Evolutionary conservation across 163 green algal species (phyloP).

Genomic region (Prototheca stagnorum): DNA sequence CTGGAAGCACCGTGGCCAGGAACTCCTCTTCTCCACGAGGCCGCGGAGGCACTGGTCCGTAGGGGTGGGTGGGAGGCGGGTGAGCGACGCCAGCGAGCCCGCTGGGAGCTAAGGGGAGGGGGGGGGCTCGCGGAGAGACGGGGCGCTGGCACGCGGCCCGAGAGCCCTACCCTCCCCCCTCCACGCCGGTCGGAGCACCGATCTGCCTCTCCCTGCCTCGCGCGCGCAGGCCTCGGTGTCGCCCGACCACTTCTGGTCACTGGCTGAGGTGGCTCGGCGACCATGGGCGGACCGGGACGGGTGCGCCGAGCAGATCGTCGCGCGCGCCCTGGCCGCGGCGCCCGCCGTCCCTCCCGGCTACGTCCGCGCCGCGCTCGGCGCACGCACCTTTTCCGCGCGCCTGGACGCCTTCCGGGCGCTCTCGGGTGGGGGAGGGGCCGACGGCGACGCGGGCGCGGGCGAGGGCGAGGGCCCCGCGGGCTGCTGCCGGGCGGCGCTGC

Average conservation of each 20-base stretch:
- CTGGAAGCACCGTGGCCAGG: constrained; percentile 46
- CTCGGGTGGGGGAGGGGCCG: too few relatives aligned
- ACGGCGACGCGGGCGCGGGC: too few relatives aligned
- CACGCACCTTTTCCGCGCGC: not conserved
- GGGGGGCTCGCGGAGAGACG: too few relatives aligned
- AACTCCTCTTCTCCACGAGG: constrained; percentile 47
- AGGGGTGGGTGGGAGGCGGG: not conserved
- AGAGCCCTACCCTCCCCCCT: constrained; percentile 1
- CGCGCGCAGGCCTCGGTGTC: too few relatives aligned
- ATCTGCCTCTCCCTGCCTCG: too few relatives aligned
- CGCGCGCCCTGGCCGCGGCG: not conserved
- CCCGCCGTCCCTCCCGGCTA: not conserved
- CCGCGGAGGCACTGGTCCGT: constrained; percentile 52
- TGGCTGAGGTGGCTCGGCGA: too few relatives aligned
- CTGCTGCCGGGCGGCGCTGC: not conserved
- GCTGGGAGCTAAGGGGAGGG: constrained; percentile 18
- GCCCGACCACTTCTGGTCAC: too few relatives aligned
- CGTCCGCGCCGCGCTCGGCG: not conserved
- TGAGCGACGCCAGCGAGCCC: constrained; percentile 2
- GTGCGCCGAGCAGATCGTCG: too few relatives aligned
- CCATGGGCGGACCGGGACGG: too few relatives aligned
- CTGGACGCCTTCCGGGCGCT: too few relatives aligned
- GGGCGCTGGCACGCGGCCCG: constrained; percentile 14
- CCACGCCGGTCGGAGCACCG: constrained; percentile 1
- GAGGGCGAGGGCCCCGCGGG: too few relatives aligned